Percentiles rank a stretch among this genome's conserved stretches.
phyloP scores from a whole-genome alignment of 805 yeast species.

The Teunomyces atbi region DNA sequence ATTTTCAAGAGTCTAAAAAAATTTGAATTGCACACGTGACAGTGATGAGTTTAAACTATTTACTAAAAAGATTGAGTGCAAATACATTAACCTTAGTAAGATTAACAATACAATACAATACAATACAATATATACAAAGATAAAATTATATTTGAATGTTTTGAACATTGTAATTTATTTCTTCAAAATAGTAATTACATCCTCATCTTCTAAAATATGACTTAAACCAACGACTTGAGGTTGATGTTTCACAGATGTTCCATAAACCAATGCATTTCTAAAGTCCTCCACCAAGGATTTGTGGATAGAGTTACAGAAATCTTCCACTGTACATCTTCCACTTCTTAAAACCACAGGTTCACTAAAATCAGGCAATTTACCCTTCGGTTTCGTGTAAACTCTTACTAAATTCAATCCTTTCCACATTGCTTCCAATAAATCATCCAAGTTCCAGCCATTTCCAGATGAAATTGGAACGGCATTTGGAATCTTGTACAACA shows the following conservation, averaged over 20 bases:
- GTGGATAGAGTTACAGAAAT: constrained; percentile 95
- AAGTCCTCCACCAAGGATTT: constrained; percentile 92
- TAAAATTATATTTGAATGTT: background rate
- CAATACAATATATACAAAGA: background rate
- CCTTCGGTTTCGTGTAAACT: constrained; percentile 97
- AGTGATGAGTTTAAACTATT: constrained; percentile 3
- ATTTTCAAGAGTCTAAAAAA: background rate
- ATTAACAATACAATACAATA: background rate
- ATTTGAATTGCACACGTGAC: constrained; percentile 2
- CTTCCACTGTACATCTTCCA: constrained; percentile 83
- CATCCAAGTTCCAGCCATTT: constrained; percentile 96
- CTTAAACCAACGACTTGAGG: constrained; percentile 92
- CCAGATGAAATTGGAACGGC: constrained; percentile 98
- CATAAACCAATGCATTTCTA: constrained; percentile 89
- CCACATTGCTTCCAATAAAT: constrained; percentile 95
- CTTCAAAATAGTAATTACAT: constrained; percentile 92
- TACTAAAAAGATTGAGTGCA: background rate
- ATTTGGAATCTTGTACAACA: constrained; percentile 88
- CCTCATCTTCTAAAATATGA: constrained; percentile 89
- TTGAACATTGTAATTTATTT: constrained; percentile 32
- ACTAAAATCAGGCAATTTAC: constrained; percentile 84
- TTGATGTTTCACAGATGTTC: constrained; percentile 94
- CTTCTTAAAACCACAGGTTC: constrained; percentile 92
- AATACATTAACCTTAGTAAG: too few relatives aligned
- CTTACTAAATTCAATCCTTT: constrained; percentile 84